phyloP scores from a whole-genome alignment of 768 basidiomycete genomes.

The Sarcodon sp. region DNA sequence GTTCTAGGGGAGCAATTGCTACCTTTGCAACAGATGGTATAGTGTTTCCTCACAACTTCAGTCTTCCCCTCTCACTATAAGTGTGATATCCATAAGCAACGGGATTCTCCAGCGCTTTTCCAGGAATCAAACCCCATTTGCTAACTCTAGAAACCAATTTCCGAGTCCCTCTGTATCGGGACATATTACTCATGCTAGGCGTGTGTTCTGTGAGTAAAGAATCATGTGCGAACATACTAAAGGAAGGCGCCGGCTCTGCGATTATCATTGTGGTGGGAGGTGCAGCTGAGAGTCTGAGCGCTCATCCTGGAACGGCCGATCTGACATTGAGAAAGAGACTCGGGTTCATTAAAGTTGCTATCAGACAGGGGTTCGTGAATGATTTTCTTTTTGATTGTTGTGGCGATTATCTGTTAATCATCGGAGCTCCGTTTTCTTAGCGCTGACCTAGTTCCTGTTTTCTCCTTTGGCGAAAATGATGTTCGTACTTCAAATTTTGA shows the following conservation, averaged over 20 bases:
- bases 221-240: slow-evolving; percentile 82
- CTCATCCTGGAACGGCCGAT: slow-evolving; percentile 95
- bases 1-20: slow-evolving; percentile 73
- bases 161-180: slow-evolving; percentile 85
- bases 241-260: slow-evolving; percentile 29
- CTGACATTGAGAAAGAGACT: slow-evolving; percentile 69
- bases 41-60: slow-evolving; percentile 2
- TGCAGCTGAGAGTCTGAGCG: slow-evolving; percentile 87
- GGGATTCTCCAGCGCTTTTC: slow-evolving; percentile 81
- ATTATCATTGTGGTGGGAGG: slow-evolving; percentile 97
- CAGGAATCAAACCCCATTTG: slow-evolving; percentile 87
- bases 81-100: slow-evolving; percentile 39
- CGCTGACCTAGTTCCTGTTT: slow-evolving; percentile 93
- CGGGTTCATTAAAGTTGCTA: slow-evolving; percentile 92
- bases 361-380: slow-evolving; percentile 62
- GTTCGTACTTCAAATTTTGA: slow-evolving; percentile 29
- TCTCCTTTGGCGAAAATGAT: slow-evolving; percentile 98
- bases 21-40: slow-evolving; percentile 94
- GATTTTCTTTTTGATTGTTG: too few relatives aligned
- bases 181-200: slow-evolving; percentile 77
- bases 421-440: slow-evolving; percentile 23
- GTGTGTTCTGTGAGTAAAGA: slow-evolving; percentile 87
- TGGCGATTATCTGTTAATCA: background rate
- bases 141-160: slow-evolving; percentile 89
- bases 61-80: background rate